Evolutionary conservation across 2,329 filamentous ascomycete genomes (phyloP).

Genomic region (Beauveria rudraprayagi): DNA sequence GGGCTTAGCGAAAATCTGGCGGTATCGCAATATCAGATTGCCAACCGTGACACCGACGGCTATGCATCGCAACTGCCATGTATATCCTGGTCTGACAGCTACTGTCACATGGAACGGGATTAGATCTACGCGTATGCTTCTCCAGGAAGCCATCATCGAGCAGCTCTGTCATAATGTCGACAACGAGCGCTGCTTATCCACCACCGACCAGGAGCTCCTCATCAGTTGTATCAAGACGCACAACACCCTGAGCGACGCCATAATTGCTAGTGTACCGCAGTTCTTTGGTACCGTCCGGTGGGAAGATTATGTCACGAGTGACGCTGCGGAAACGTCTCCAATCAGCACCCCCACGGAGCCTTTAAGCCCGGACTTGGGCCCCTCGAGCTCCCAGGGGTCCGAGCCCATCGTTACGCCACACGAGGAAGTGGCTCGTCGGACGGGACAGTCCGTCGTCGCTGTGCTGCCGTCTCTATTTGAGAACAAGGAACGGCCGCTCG

Average conservation of each 20-base stretch:
- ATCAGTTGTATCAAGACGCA: constrained; percentile 31
- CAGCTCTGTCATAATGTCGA: constrained; percentile 30
- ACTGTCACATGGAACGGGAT: constrained; percentile 42
- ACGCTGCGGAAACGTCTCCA: not conserved
- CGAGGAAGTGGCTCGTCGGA: not conserved
- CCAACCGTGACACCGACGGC: constrained; percentile 32
- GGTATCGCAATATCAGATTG: constrained; percentile 33
- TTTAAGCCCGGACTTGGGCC: not conserved
- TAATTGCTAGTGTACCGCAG: constrained; percentile 40
- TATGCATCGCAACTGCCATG: constrained; percentile 34
- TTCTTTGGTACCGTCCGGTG: constrained; percentile 40
- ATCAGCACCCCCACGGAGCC: not conserved
- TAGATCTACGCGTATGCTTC: constrained; percentile 36
- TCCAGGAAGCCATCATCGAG: constrained; percentile 39
- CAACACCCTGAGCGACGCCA: constrained; percentile 31
- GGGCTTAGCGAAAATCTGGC: constrained; percentile 32
- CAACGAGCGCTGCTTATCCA: constrained; percentile 20
- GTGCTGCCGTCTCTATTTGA: constrained; percentile 16
- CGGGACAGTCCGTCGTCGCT: constrained; percentile 2
- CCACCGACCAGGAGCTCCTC: constrained; percentile 26
- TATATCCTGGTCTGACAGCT: constrained; percentile 36
- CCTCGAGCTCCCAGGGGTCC: not conserved
- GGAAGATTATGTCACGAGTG: constrained; percentile 23
- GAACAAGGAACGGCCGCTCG: constrained; percentile 22
- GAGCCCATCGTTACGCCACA: constrained; percentile 7